Base-by-base conservation (phyloP, 2,329 filamentous ascomycete species). In the Dendrostoma leiphaemia region DNA sequence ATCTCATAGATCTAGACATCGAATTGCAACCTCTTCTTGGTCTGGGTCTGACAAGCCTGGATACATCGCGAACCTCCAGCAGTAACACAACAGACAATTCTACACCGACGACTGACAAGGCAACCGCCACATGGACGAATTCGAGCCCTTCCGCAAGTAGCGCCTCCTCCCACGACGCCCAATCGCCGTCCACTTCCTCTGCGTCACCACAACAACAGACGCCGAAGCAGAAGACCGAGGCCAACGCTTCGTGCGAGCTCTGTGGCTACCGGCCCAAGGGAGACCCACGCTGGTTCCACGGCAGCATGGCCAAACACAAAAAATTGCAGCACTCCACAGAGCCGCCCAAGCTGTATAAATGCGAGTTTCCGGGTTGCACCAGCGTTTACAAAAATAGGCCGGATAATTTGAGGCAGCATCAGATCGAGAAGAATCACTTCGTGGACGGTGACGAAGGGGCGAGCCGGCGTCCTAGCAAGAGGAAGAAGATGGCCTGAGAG, bases 291-390 rank as follows among this genome's bases (percentile, higher is more conserved):
- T 83, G 80, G 80, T 83, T 82, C 62, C 75, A 75, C 41, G 79
- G 79, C 6, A 81, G 77, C 63, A 81, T 83, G 79, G 74, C 78
- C 46, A 83, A 82, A 65, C 80, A 83, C 63, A 80, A 72, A 69
- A 80, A 77, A 63, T 68, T 77, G 55, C 76, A 80, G 64, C 80
- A 83, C 65, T 75, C 76, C 47, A 67, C 67, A 12, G 71, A 69
- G 3, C 77, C 76, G 32, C 75, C 77, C 7, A 70, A 71, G 56
- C 79, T 82, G 41, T 83, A 78, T 65, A 71, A 71, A 56, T 83
- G 80, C 58, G 72, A 74, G 3, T 83, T 65, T 46, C 79, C 79
- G 2, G 78, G 77, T 3, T 83, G 80, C 62, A 75, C 68, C 21
- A 82, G 78, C 62, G 74, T 77, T 60, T 83, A 80, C 62, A 80